Base-by-base conservation (phyloP, 2,329 filamentous ascomycete genomes). In the Phaeomoniella chlamydospora region DNA sequence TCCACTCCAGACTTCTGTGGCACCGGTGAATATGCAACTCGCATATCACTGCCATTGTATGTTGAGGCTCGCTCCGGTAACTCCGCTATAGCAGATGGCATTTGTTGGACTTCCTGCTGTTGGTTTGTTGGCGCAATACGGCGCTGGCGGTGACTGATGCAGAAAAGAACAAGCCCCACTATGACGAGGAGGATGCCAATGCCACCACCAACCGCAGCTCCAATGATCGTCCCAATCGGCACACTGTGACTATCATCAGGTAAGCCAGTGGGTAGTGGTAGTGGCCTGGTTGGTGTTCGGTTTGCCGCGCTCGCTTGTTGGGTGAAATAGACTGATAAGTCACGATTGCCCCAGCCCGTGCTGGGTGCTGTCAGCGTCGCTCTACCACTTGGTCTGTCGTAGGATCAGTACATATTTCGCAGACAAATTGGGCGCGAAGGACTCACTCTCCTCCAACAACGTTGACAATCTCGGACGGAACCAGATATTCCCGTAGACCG, bases 401-500 rank as follows among this genome's bases (percentile, higher is more conserved):
- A n/a, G n/a, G n/a, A n/a, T n/a, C n/a, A n/a, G n/a, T n/a, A n/a
- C n/a, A n/a, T n/a, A n/a, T n/a, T n/a, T n/a, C n/a, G n/a, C n/a
- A n/a, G n/a, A n/a, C n/a, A n/a, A n/a, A n/a, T n/a, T n/a, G n/a
- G n/a, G n/a, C n/a, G n/a, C n/a, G n/a, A n/a, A n/a, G 31, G 6
- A 32, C 31, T 32, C 15, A 32, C 29, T 33, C 33, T 5, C 39
- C 39, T 31, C 37, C 39, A 14, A 34, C 37, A 22, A 41, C 26
- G 19, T 29, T 33, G 13, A 37, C 5, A 12, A 41, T 37, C 11
- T 36, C 39, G 5, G 37, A 26, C 3, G 39, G 39, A 12, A 41
- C 39, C 10, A 22, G 19, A 18, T 41, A 41, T 3, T 34, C 34
- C 3, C 37, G 39, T 15, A 41, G 13, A 29, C 39, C 39, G 2